A percentile compares a stretch with the other conserved stretches of the same genome.
These are phyloP conservation scores for Russula olivacea DNA, from an alignment of 768 basidiomycete genomes.

Conservation along the genomic window DNA sequence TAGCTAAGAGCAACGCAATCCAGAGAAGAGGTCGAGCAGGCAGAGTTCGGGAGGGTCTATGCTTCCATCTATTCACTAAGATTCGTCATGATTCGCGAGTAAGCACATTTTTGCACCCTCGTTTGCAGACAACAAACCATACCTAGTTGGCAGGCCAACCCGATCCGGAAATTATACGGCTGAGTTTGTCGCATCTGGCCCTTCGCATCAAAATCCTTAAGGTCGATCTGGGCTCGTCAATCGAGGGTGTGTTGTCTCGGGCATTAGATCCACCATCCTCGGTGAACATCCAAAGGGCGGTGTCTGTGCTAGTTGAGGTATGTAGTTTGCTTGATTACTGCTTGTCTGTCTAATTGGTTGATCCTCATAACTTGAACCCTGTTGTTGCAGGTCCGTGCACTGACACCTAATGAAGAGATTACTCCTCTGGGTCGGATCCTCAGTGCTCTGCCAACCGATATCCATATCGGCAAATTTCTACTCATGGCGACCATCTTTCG, in stretches of 20 bases:
- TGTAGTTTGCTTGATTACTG: constrained; percentile 37
- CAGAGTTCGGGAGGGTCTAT: constrained; percentile 81
- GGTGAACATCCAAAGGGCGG: constrained; percentile 84
- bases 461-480: constrained; percentile 92
- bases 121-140: constrained; percentile 3
- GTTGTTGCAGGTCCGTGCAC: constrained; percentile 61
- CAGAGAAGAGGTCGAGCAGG: constrained; percentile 89
- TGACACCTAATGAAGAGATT: constrained; percentile 83
- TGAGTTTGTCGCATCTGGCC: constrained; percentile 88
- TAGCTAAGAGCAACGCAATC: constrained; percentile 86
- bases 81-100: constrained; percentile 76
- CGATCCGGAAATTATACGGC: constrained; percentile 89
- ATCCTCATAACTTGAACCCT: neutral
- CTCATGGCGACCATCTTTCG: constrained; percentile 77
- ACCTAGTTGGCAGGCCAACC: constrained; percentile 83
- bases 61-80: constrained; percentile 95
- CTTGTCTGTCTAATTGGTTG: neutral
- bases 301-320: constrained; percentile 87
- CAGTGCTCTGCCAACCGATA: constrained; percentile 90
- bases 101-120: constrained; percentile 18
- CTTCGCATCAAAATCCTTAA: constrained; percentile 93
- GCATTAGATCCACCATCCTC: constrained; percentile 86
- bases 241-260: constrained; percentile 82
- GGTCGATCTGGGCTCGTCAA: constrained; percentile 73
- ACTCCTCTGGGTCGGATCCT: constrained; percentile 89